Conservation (phyloP, 495 filamentous ascomycete genomes). For the Aspergillus homomorphus region DNA sequence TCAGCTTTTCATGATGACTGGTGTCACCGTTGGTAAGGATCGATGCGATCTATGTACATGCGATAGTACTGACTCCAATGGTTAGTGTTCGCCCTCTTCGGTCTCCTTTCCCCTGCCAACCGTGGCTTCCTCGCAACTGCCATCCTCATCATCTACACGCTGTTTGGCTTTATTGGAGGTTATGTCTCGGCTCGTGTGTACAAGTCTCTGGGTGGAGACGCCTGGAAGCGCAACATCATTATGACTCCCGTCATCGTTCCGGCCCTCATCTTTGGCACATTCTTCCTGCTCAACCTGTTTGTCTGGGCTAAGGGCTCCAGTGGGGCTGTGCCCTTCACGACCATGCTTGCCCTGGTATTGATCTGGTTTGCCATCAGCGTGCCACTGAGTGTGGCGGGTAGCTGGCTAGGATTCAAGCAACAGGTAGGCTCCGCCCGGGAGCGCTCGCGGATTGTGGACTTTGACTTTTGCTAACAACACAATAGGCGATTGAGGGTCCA, state of each 20-base stretch:
- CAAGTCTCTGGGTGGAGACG: constrained; percentile 86
- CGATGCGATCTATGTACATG: not conserved
- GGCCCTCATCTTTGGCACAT: constrained; percentile 77
- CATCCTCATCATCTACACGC: constrained; percentile 85
- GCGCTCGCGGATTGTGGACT: not conserved
- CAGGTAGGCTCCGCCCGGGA: constrained; percentile 32
- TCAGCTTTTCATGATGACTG: constrained; percentile 96
- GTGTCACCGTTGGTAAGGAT: constrained; percentile 70
- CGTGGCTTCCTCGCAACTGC: constrained; percentile 89
- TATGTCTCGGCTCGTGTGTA: constrained; percentile 87
- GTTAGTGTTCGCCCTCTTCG: constrained; percentile 78
- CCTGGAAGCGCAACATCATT: constrained; percentile 90
- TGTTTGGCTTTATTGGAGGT: constrained; percentile 90
- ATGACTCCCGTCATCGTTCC: constrained; percentile 85
- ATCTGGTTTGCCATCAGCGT: constrained; percentile 98
- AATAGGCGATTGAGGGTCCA: constrained; percentile 62
- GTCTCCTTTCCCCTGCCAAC: constrained; percentile 91
- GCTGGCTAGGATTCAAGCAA: constrained; percentile 86
- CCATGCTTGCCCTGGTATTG: constrained; percentile 86
- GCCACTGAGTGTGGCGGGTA: constrained; percentile 83
- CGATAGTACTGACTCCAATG: not conserved
- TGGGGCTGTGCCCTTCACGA: constrained; percentile 92
- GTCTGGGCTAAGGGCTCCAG: constrained; percentile 87
- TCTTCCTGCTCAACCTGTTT: constrained; percentile 95
- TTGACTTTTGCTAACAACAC: constrained; percentile 13